Evolutionary conservation across 1,139 yeast genomes (phyloP).

Genomic region (Zygoascus sp.): DNA sequence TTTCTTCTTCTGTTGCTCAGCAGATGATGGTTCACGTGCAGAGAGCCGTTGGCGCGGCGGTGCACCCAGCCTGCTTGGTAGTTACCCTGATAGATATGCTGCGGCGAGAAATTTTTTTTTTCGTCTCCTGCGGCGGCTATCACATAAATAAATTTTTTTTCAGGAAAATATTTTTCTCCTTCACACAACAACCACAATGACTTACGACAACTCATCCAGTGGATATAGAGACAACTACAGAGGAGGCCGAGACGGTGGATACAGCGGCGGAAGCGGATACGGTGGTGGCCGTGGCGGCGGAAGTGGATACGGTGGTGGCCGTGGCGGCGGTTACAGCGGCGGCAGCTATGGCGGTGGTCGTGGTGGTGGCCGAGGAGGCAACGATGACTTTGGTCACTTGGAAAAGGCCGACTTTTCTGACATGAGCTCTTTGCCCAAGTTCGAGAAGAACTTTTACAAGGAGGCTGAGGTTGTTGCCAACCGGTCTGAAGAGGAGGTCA

Average conservation of each 20-base stretch:
- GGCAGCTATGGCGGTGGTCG: conserved; percentile 17
- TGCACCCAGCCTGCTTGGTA: too few species aligned
- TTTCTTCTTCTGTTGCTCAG: too few species aligned
- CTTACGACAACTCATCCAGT: conserved; percentile 9
- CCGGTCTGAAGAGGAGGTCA: conserved; percentile 70
- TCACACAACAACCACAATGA: conserved; percentile 10
- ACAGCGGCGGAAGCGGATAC: conserved; percentile 7
- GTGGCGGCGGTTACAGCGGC: conserved; percentile 10
- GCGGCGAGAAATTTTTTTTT: conserved; percentile 10
- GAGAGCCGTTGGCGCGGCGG: background rate
- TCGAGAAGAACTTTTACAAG: conserved; percentile 89
- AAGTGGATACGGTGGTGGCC: conserved; percentile 10
- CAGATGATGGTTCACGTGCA: too few species aligned
- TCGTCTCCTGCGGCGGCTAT: too few species aligned
- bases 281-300: conserved; percentile 13
- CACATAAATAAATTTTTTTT: conserved; percentile 6
- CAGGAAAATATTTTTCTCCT: background rate
- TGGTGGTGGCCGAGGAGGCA: conserved; percentile 19
- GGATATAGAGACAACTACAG: conserved; percentile 9
- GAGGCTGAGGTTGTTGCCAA: conserved; percentile 76
- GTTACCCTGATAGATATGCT: conserved; percentile 4
- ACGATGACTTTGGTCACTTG: conserved; percentile 37
- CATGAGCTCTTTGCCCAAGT: conserved; percentile 69
- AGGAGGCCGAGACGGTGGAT: conserved; percentile 2
- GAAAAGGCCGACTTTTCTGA: conserved; percentile 73